These are phyloP conservation scores for Marsdenia floribunda DNA, from an alignment of 257 asterid genomes.

Conservation along the genomic window DNA sequence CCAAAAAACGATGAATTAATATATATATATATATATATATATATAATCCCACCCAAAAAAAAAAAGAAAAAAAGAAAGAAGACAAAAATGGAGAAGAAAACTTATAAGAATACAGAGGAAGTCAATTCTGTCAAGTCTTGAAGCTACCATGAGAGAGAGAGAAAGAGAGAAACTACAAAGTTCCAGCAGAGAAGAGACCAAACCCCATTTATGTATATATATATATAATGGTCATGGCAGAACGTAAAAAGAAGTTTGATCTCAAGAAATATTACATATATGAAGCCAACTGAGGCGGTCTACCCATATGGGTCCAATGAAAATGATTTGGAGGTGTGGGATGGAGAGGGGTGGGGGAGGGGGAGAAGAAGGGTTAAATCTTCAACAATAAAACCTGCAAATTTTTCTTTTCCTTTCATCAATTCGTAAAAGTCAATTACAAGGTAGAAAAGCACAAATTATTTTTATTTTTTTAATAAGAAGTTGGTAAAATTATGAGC, in stretches of 20 bases:
- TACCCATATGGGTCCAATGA: slow-evolving; percentile 17
- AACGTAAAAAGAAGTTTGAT: slow-evolving; percentile 7
- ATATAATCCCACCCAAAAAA: no score
- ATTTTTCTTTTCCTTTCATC: not conserved
- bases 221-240: not conserved
- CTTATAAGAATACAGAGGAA: not conserved
- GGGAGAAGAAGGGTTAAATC: not conserved
- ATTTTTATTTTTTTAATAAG: not conserved
- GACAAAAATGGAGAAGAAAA: not conserved
- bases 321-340: slow-evolving; percentile 3
- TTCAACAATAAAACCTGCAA: not conserved
- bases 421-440: slow-evolving; percentile 20
- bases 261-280: not conserved
- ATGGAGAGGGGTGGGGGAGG: no score
- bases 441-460: not conserved
- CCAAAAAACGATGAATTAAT: not conserved
- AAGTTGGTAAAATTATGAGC: slow-evolving; percentile 29
- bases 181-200: not conserved
- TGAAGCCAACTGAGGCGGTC: slow-evolving; percentile 20
- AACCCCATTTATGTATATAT: no score
- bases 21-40: no score
- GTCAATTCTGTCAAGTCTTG: slow-evolving; percentile 7
- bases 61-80: not conserved
- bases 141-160: not conserved
- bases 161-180: slow-evolving; percentile 4